Conservation (phyloP, 371 early-diverging fungal genomes). For the Nematocida sp. region DNA sequence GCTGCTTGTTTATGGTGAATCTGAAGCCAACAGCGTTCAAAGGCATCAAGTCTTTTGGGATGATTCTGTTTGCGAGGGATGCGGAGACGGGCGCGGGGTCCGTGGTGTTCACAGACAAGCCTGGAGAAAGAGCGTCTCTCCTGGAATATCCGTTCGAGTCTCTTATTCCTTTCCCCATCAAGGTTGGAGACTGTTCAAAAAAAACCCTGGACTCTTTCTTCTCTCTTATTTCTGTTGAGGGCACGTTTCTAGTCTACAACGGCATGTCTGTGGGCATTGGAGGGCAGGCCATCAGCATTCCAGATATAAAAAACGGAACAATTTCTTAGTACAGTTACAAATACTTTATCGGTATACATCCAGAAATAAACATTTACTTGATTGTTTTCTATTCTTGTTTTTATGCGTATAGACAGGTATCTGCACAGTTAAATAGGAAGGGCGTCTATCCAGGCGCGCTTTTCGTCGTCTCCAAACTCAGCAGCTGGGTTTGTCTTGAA, state of each 20-base stretch:
- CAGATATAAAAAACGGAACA: conserved; percentile 12
- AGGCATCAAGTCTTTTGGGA: conserved; percentile 60
- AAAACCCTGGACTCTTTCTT: conserved; percentile 38
- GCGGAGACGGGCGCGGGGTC: conserved; percentile 59
- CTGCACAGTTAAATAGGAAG: conserved; percentile 10
- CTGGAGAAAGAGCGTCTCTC: conserved; percentile 27
- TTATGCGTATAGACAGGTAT: no score
- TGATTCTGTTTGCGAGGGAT: conserved; percentile 64
- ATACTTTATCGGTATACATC: no score
- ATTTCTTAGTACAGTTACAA: conserved; percentile 22
- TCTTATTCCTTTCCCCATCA: not conserved
- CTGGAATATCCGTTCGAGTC: conserved; percentile 10
- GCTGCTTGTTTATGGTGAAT: conserved; percentile 63
- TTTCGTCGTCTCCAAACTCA: conserved; percentile 45
- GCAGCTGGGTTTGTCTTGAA: conserved; percentile 66
- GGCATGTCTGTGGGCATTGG: conserved; percentile 12
- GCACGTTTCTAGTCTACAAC: conserved; percentile 1
- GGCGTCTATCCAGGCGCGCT: conserved; percentile 49
- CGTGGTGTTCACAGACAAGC: conserved; percentile 18
- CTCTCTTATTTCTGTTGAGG: not conserved
- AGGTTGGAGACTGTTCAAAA: conserved; percentile 18
- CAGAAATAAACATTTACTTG: no score
- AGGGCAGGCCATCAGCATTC: not conserved
- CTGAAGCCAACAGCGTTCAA: conserved; percentile 61
- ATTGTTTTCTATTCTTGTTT: no score